Evolutionary conservation across 108 stramenopile genomes (phyloP).

Genomic region (Nannochloropsis salina): DNA sequence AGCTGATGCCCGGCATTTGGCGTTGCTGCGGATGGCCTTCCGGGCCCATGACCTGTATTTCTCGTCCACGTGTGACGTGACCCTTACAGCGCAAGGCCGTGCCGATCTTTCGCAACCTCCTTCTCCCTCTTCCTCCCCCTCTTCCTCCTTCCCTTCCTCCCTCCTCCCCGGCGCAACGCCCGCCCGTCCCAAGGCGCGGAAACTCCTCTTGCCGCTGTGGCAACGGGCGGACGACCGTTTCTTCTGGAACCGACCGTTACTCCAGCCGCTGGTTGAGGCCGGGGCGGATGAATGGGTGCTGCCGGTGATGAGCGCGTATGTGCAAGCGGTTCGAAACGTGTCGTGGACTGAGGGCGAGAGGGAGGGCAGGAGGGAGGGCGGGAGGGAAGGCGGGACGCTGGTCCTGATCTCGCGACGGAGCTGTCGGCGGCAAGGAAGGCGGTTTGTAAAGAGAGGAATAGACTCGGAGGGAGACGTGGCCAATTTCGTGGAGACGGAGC

Average conservation of each 20-base stretch:
- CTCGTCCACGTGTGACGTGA: slow-evolving; percentile 54
- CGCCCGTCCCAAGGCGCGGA: neutral
- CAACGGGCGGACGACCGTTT: slow-evolving; percentile 69
- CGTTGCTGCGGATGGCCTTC: slow-evolving; percentile 44
- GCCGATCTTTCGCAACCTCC: slow-evolving; percentile 38
- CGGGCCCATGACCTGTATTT: slow-evolving; percentile 52
- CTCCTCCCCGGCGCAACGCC: neutral
- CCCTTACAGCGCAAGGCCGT: slow-evolving; percentile 50
- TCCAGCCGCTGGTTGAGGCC: slow-evolving; percentile 55
- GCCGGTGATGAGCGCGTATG: neutral
- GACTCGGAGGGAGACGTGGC: slow-evolving; percentile 78
- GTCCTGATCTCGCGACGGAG: slow-evolving; percentile 78
- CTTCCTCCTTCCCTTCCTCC: neutral
- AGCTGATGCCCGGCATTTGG: slow-evolving; percentile 3
- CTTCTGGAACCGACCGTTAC: slow-evolving; percentile 83
- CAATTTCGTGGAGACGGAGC: slow-evolving; percentile 92
- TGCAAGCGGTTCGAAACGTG: slow-evolving; percentile 1
- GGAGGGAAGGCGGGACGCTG: slow-evolving; percentile 33
- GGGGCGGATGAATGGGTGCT: slow-evolving; percentile 1
- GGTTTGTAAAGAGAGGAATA: slow-evolving; percentile 79
- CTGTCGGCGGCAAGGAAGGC: slow-evolving; percentile 67
- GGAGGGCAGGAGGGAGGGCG: neutral
- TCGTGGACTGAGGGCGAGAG: neutral
- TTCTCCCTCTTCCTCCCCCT: neutral
- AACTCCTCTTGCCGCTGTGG: slow-evolving; percentile 16